Conservation (phyloP, 345 rosid genomes). For the Linum usitatissimum region DNA sequence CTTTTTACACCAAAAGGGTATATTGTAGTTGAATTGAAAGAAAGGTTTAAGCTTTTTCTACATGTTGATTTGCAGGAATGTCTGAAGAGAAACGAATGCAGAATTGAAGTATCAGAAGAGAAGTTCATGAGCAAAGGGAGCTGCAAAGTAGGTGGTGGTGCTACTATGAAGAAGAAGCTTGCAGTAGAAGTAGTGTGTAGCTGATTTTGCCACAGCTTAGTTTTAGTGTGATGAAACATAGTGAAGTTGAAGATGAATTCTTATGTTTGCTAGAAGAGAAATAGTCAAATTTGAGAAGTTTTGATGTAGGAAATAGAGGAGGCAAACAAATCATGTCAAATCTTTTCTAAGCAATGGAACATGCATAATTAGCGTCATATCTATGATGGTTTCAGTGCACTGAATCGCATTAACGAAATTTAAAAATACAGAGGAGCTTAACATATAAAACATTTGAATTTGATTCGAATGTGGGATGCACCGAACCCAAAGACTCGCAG, state of each 20-base stretch:
- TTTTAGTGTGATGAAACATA: neutral
- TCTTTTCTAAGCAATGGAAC: too few species aligned
- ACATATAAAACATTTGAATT: too few species aligned
- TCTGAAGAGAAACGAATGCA: constrained; percentile 33
- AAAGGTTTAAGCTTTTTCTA: too few species aligned
- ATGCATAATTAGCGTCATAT: too few species aligned
- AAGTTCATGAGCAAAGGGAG: constrained; percentile 23
- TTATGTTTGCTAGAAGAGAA: neutral
- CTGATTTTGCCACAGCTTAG: neutral
- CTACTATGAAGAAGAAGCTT: constrained; percentile 20
- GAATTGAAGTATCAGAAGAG: constrained; percentile 27
- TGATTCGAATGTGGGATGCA: too few species aligned
- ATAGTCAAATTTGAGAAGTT: neutral
- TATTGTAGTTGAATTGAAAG: neutral
- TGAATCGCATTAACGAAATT: too few species aligned
- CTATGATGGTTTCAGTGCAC: too few species aligned
- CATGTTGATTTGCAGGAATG: constrained; percentile 28
- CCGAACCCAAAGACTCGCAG: too few species aligned
- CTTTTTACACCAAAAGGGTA: neutral
- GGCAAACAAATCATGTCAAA: too few species aligned
- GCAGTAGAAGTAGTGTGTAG: constrained; percentile 42
- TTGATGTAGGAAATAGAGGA: too few species aligned
- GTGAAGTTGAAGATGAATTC: neutral
- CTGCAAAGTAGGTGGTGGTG: constrained; percentile 18
- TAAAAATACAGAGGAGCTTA: too few species aligned